Evolutionary conservation across 176 grass and related monocot species (phyloP).

Genomic region (Phyllostachys edulis): DNA sequence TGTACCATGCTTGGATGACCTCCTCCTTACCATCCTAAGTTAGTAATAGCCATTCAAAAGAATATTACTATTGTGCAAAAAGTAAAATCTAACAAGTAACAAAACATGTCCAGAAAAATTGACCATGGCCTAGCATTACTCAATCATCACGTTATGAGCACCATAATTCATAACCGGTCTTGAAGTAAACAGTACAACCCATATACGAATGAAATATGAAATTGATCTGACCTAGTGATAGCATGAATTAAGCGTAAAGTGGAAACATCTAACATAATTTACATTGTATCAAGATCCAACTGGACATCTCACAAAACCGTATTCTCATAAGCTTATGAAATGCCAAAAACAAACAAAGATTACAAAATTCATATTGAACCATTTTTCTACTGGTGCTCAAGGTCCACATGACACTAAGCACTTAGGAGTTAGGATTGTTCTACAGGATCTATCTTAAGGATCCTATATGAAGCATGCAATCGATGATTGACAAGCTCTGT

Average conservation of each 20-base stretch:
- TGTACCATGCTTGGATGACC: constrained; percentile 88
- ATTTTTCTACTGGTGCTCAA: not conserved
- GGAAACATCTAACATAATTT: not conserved
- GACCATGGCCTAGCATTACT: not conserved
- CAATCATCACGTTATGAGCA: not conserved
- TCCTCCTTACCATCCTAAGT: constrained; percentile 90
- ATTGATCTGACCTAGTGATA: not conserved
- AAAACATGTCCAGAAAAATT: not conserved
- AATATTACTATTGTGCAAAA: not conserved
- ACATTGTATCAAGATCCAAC: not conserved
- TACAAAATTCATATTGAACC: not conserved
- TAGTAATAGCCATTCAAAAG: constrained; percentile 16
- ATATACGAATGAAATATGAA: not conserved
- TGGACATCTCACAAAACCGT: not conserved
- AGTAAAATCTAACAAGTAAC: not conserved
- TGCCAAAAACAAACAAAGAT: not conserved
- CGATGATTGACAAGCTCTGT: not conserved
- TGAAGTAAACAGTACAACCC: not conserved
- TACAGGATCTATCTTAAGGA: not conserved
- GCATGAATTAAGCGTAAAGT: not conserved
- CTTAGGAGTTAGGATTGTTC: not conserved
- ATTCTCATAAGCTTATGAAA: not conserved
- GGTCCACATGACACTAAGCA: not conserved
- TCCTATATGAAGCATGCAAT: not conserved
- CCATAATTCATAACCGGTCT: not conserved